phyloP scores from a whole-genome alignment of 306 rosid genomes.

The cucumber (Cucumis sativus) region DNA sequence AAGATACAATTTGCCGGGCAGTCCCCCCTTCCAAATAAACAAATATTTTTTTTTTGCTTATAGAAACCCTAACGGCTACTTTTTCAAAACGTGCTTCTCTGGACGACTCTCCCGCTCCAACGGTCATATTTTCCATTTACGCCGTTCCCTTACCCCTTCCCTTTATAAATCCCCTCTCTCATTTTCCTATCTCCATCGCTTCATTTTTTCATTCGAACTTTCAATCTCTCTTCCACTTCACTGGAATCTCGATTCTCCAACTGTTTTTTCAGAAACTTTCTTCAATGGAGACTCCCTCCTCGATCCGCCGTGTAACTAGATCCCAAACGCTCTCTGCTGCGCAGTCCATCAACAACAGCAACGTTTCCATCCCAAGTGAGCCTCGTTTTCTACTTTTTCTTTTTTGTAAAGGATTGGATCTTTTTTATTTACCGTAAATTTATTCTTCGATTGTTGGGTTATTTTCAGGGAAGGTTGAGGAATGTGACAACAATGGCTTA shows the following conservation, averaged over 20 bases:
- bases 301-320: constrained; percentile 68
- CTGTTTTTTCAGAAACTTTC: not conserved
- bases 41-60: not conserved
- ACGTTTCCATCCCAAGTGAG: constrained; percentile 44
- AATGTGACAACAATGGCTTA: constrained; percentile 28
- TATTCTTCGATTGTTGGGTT: not conserved
- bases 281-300: constrained; percentile 86
- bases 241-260: not conserved
- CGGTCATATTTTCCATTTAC: constrained; percentile 52
- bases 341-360: constrained; percentile 11
- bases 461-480: constrained; percentile 43
- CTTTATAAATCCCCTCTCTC: constrained; percentile 21
- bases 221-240: not conserved
- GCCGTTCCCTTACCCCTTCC: not conserved
- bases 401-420: not conserved
- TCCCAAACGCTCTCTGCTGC: constrained; percentile 30
- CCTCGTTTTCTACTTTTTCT: not conserved
- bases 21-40: not conserved
- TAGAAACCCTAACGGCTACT: constrained; percentile 58
- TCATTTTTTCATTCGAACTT: not conserved
- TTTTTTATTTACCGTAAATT: not conserved
- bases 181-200: not conserved
- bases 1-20: not conserved
- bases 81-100: constrained; percentile 4
- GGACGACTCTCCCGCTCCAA: constrained; percentile 36